These are phyloP conservation scores for Globisporangium polare DNA, from an alignment of 352 stramenopile genomes.

Conservation along the genomic window DNA sequence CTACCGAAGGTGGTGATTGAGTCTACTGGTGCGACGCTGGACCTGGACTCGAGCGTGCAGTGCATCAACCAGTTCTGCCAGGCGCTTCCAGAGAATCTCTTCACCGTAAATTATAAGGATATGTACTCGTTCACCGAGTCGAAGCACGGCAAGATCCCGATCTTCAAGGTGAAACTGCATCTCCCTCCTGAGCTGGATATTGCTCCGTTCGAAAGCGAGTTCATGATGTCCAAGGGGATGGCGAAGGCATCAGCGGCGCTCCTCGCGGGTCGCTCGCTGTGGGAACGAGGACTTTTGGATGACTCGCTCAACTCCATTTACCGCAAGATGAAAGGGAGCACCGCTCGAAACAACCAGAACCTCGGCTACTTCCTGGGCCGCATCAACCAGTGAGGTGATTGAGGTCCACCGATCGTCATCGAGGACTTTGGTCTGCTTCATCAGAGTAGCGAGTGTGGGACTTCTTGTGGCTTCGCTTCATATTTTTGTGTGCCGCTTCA, in stretches of 20 bases:
- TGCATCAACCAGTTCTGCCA: constrained; percentile 82
- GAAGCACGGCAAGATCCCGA: constrained; percentile 22
- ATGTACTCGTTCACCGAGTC: constrained; percentile 47
- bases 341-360: constrained; percentile 33
- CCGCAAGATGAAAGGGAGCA: constrained; percentile 48
- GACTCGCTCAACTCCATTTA: constrained; percentile 74
- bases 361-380: constrained; percentile 50
- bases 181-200: constrained; percentile 55
- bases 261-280: constrained; percentile 46
- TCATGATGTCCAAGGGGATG: constrained; percentile 49
- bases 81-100: constrained; percentile 51
- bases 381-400: constrained; percentile 28
- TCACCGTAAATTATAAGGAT: constrained; percentile 45
- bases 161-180: constrained; percentile 51
- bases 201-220: constrained; percentile 36
- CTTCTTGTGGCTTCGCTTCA: not conserved
- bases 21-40: constrained; percentile 57
- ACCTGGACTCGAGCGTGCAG: constrained; percentile 69
- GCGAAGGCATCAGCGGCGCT: constrained; percentile 61
- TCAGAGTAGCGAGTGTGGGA: not conserved
- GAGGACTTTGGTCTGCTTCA: not conserved
- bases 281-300: constrained; percentile 51
- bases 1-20: constrained; percentile 37
- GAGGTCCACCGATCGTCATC: not conserved
- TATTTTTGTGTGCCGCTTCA: not conserved